Evolutionary conservation across 306 rosid genomes (phyloP), one percentile per base, ranked within the genome.

Genomic region (Luffa aegyptiaca): DNA sequence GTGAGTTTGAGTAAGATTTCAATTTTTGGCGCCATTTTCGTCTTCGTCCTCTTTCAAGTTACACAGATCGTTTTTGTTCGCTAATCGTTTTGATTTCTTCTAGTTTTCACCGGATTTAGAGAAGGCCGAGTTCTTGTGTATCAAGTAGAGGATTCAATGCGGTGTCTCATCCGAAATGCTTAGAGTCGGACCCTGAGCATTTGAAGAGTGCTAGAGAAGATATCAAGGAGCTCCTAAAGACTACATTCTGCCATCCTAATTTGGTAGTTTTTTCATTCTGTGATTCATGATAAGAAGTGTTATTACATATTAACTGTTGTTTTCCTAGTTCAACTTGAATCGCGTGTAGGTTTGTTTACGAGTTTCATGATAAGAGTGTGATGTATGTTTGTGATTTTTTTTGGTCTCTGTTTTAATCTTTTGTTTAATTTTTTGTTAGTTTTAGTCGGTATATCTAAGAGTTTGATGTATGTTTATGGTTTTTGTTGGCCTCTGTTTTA

Each of bases 181-280:
- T 77, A 0, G 97, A 97, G 12, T 93, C 93, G 45, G 93, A 91
- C 87, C 91, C 95, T 71, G 96, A 84, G 80, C 97, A 93, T 82
- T 49, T 95, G 92, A 91, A 84, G 88, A 87, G 85, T 65, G 98
- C 99, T 10, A 82, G 84, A 80, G 94, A 91, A 78, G 99, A 95
- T 81, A 90, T 93, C 87, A 88, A 86, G 85, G 86, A 91, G 80
- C 92, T 95, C 58, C 94, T 95, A 81, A 86, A 72, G 79, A 83
- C 92, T 49, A 90, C 83, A 48, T 93, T 90, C 88, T 89, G 93
- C 82, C 97, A 95, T 88, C 99, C 99, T 18, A 66, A 93, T 79
- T 45, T 95, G 90, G 99, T 95, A 12, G n/a, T n/a, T n/a, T n/a
- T n/a, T n/a, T n/a, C n/a, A 51, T 5, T 33, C 1, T 16, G 56